Conservation (phyloP, 768 basidiomycete genomes). For the Agaricus sinodeliciosus region DNA sequence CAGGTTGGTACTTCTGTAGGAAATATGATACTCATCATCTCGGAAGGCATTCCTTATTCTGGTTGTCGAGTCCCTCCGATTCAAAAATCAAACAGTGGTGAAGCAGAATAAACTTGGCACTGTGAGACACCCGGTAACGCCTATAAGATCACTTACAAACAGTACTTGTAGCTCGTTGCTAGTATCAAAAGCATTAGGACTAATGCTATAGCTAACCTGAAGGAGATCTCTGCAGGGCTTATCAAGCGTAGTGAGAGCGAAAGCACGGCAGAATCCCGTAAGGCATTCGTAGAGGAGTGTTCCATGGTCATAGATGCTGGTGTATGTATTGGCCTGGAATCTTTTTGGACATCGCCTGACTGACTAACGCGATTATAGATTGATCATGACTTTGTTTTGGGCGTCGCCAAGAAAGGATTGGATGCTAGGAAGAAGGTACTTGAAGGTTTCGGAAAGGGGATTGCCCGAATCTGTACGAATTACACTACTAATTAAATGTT, state of each 20-base stretch:
- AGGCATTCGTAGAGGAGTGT: conserved; percentile 46
- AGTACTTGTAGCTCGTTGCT: conserved; percentile 47
- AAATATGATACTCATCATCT: conserved; percentile 2
- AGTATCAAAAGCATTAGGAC: conserved; percentile 58
- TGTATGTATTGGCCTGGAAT: conserved; percentile 18
- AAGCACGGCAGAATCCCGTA: conserved; percentile 45
- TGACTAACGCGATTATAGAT: conserved; percentile 40
- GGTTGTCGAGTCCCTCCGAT: conserved; percentile 61
- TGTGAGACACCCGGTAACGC: conserved; percentile 33
- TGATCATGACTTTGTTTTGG: conserved; percentile 56
- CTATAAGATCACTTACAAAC: not conserved
- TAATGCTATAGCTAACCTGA: conserved; percentile 43
- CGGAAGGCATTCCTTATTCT: conserved; percentile 70
- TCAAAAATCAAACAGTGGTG: conserved; percentile 62
- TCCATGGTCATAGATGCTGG: conserved; percentile 26
- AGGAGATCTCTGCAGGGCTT: conserved; percentile 50
- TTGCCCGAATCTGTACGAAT: conserved; percentile 42
- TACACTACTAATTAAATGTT: conserved; percentile 18
- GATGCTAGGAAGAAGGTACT: conserved; percentile 68
- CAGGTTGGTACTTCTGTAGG: not conserved
- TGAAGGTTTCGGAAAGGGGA: conserved; percentile 68
- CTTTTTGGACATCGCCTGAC: conserved; percentile 3
- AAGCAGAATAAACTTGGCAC: conserved; percentile 69
- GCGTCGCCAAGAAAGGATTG: conserved; percentile 54
- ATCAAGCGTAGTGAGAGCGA: conserved; percentile 44